These are phyloP conservation scores for Pseudogymnoascus sp. DNA, from an alignment of 2,329 filamentous ascomycete genomes.

Conservation along the genomic window DNA sequence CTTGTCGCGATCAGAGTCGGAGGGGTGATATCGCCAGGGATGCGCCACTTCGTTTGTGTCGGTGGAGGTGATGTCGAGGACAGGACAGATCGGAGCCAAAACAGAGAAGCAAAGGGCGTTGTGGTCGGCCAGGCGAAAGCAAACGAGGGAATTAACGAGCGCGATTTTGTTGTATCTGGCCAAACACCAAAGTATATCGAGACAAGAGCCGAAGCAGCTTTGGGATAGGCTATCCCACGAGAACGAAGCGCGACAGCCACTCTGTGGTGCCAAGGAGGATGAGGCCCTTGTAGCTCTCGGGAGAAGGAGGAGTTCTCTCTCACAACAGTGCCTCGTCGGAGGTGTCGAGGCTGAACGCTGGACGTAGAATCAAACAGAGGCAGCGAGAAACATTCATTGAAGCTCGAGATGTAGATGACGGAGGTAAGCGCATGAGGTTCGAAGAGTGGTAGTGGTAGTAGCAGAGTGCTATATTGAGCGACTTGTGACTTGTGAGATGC, in stretches of 20 bases:
- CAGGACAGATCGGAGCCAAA: not conserved
- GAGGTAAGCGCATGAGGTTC: not conserved
- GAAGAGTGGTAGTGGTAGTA: not conserved
- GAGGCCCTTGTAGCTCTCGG: not conserved
- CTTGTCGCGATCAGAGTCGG: constrained; percentile 2
- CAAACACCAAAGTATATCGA: not conserved
- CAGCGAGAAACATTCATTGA: not conserved
- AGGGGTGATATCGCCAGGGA: constrained; percentile 13
- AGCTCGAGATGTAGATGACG: not conserved
- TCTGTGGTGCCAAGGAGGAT: not conserved
- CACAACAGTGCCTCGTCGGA: not conserved
- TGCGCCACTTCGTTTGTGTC: constrained; percentile 17
- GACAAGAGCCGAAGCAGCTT: not conserved
- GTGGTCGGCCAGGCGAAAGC: not conserved
- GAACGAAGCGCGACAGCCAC: not conserved
- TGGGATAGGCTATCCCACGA: not conserved
- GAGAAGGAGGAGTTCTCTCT: not conserved
- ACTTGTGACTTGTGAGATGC: not conserved
- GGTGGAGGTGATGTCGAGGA: constrained; percentile 9
- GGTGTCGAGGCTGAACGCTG: not conserved
- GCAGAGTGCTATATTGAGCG: not conserved
- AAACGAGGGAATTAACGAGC: not conserved
- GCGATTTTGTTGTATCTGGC: not conserved
- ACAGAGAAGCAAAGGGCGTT: not conserved
- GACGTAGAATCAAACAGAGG: not conserved